A percentile compares a stretch with the other conserved stretches of the same genome.
Evolutionary conservation across 331 rosid species (phyloP).

Genomic region (Malus hybrid): DNA sequence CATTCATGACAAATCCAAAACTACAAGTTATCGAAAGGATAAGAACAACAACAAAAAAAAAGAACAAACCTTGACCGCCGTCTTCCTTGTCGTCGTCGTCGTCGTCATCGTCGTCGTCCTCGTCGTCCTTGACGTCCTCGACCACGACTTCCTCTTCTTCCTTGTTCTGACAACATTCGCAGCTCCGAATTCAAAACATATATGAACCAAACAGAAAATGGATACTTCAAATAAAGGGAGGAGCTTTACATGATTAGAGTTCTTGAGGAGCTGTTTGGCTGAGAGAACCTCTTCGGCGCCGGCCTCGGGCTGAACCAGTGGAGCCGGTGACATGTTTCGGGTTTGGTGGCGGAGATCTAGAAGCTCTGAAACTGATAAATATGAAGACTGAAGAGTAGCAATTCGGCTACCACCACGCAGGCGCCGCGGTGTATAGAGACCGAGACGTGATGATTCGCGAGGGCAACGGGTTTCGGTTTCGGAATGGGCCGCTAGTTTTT

Average conservation of each 20-base stretch:
- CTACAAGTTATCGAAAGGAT: neutral
- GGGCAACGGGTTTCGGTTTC: neutral
- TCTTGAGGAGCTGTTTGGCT: neutral
- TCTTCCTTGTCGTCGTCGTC: slow-evolving; percentile 58
- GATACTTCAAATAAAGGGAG: neutral
- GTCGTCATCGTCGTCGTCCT: slow-evolving; percentile 30
- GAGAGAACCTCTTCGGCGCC: neutral
- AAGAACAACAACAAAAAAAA: neutral
- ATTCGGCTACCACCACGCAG: neutral
- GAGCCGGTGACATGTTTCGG: slow-evolving; percentile 14
- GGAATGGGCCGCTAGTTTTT: neutral
- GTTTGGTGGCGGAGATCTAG: neutral
- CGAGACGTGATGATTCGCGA: neutral
- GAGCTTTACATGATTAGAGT: neutral
- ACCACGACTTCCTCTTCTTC: slow-evolving; percentile 39
- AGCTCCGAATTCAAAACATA: neutral
- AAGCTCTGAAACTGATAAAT: neutral
- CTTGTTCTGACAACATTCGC: slow-evolving; percentile 26
- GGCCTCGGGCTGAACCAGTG: neutral
- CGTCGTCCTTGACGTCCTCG: slow-evolving; percentile 62
- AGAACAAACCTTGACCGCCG: slow-evolving; percentile 35
- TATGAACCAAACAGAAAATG: neutral
- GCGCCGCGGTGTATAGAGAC: neutral
- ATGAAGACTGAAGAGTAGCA: neutral
- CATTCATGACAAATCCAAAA: neutral